Percentiles rank a stretch among this genome's conserved stretches.
These are phyloP conservation scores for Dictyostelium discoideum DNA, from an alignment of 78 protist species.

Conservation along the genomic window DNA sequence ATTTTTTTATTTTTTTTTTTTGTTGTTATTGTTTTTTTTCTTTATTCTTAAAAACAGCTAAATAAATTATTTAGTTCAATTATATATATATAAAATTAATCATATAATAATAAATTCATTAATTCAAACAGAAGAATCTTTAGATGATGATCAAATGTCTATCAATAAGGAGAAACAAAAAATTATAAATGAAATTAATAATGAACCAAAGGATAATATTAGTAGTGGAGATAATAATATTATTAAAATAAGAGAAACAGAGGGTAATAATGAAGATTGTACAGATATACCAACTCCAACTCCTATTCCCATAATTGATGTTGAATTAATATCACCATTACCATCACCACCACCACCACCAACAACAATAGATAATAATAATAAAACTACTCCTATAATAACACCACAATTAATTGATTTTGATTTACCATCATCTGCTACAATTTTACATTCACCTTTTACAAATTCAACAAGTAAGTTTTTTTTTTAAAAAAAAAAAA, in stretches of 20 bases:
- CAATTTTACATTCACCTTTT: constrained; percentile 41
- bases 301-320: neutral
- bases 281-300: neutral
- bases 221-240: neutral
- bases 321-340: neutral
- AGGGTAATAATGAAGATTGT: neutral
- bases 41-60: neutral
- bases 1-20: no score
- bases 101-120: neutral
- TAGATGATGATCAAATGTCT: neutral
- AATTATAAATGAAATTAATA: neutral
- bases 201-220: neutral
- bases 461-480: constrained; percentile 68
- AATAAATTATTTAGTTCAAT: neutral
- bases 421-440: constrained; percentile 72
- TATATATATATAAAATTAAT: neutral
- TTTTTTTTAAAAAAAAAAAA: no score
- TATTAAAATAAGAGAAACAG: neutral
- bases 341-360: neutral
- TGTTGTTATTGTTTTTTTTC: neutral
- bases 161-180: neutral
- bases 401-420: constrained; percentile 13
- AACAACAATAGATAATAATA: neutral
- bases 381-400: neutral
- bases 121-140: neutral